Base-by-base conservation (phyloP, 352 stramenopile genomes). In the Globisporangium lucens region DNA sequence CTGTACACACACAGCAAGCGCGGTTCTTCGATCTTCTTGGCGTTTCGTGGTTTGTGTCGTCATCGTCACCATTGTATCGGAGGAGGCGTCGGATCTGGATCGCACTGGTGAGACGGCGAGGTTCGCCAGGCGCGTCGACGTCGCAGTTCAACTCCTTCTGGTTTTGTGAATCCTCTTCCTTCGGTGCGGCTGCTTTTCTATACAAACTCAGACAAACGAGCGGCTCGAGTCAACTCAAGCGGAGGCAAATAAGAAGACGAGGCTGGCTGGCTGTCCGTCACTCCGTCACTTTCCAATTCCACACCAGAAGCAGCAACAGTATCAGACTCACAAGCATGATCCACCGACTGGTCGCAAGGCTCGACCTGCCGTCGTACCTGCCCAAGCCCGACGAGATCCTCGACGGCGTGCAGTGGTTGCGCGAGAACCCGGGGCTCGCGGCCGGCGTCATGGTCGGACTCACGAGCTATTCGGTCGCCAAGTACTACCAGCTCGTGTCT, bases 391-490 rank as follows among this genome's bases (percentile, higher is more conserved):
- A 71, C 3, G 85, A 93, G 72, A 79, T 93, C 64, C 70, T 87
- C 36, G 78, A 84, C 4, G 83, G 80, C 2, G 78, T 91, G 41
- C 73, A 77, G 56, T 93, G 84, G 76, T 70, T 90, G 56, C 82
- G 82, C 24, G 79, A 91, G 55, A 89, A 93, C 49, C 81, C 85
- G 9, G 80, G 74, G 17, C 72, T 93, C 15, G 85, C 84, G 2
- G 80, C 83, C 0, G 82, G 81, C 2, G 82, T 88, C 64, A 75
- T 88, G 27, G 82, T 90, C 24, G 85, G 82, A 2, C 73, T 90
- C 61, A 90, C 85, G 2, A 87, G 81, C 67, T 85, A 89, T 55
- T 89, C 82, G 0, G 74, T 93, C 20, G 82, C 81, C 38, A 83
- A 84, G 56, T 91, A 90, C 75, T 89, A 89, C 46, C 79, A 85